A percentile compares a stretch with the other conserved stretches of the same genome.
phyloP scores from a whole-genome alignment of 176 grass and related monocot species.

The Tillandsia fasciculata region DNA sequence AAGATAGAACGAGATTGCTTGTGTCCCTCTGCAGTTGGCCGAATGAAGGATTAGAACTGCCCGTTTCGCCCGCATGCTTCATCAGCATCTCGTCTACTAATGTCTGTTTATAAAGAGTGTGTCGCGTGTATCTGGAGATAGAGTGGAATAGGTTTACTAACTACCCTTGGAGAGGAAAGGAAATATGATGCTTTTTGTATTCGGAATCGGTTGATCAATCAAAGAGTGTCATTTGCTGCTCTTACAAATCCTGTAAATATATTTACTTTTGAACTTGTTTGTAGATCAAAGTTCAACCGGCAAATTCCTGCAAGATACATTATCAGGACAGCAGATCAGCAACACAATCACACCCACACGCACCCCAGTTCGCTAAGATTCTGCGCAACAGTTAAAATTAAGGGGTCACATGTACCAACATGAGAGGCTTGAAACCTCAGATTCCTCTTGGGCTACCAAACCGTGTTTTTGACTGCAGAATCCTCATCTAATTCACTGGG shows the following conservation, averaged over 20 bases:
- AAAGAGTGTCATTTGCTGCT: background rate
- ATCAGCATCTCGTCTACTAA: too few species aligned
- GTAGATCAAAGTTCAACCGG: background rate
- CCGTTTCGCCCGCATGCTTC: background rate
- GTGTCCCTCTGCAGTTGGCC: conserved; percentile 18
- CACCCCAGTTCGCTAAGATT: too few species aligned
- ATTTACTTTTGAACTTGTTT: background rate
- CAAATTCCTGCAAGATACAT: too few species aligned
- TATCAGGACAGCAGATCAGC: too few species aligned
- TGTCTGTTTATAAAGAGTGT: too few species aligned
- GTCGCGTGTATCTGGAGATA: background rate
- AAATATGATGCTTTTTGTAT: background rate
- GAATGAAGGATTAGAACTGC: conserved; percentile 20
- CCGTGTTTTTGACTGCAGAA: too few species aligned
- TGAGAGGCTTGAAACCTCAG: too few species aligned
- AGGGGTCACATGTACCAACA: too few species aligned
- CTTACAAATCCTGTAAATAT: background rate
- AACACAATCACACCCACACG: too few species aligned
- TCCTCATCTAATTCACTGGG: too few species aligned
- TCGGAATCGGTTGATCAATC: background rate
- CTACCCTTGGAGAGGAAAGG: background rate
- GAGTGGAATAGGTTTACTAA: background rate
- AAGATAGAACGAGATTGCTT: conserved; percentile 14
- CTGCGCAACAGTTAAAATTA: too few species aligned
- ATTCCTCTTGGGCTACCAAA: too few species aligned